phyloP scores from a whole-genome alignment of 306 rosid species.

The Glycyrrhiza uralensis region DNA sequence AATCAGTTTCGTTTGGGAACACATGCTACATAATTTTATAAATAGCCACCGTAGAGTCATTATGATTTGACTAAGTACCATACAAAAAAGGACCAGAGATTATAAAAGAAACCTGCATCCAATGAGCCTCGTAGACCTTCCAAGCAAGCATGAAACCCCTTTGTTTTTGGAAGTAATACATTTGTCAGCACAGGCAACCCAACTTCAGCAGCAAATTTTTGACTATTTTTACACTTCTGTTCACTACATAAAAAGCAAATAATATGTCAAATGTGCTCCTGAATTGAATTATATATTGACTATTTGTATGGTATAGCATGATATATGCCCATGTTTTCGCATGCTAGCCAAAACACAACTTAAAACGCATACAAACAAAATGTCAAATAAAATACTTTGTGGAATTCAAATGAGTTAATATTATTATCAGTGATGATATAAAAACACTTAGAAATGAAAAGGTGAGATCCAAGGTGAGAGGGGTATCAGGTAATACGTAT shows the following conservation, averaged over 20 bases:
- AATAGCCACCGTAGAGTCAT: not conserved
- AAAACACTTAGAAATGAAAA: slow-evolving; percentile 10
- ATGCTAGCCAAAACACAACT: slow-evolving; percentile 22
- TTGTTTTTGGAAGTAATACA: slow-evolving; percentile 87
- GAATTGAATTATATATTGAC: not conserved
- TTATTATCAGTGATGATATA: not conserved
- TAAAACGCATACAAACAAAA: not conserved
- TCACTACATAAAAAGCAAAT: slow-evolving; percentile 51
- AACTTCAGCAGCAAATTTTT: slow-evolving; percentile 62
- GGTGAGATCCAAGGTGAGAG: slow-evolving; percentile 17
- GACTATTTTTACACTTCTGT: slow-evolving; percentile 63
- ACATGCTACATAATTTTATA: not conserved
- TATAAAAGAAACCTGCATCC: slow-evolving; percentile 71
- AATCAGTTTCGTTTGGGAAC: not conserved
- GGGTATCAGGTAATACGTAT: slow-evolving; percentile 53
- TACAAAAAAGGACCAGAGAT: not conserved
- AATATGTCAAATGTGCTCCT: not conserved
- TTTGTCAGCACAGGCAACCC: slow-evolving; percentile 74
- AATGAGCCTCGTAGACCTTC: slow-evolving; percentile 64
- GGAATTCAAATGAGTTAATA: slow-evolving; percentile 5
- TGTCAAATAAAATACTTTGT: not conserved
- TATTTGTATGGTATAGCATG: not conserved
- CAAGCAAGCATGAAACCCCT: slow-evolving; percentile 85
- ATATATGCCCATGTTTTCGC: slow-evolving; percentile 15
- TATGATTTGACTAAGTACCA: not conserved